Conservation (phyloP, 352 stramenopile genomes). For the Phytophthora lateralis region DNA sequence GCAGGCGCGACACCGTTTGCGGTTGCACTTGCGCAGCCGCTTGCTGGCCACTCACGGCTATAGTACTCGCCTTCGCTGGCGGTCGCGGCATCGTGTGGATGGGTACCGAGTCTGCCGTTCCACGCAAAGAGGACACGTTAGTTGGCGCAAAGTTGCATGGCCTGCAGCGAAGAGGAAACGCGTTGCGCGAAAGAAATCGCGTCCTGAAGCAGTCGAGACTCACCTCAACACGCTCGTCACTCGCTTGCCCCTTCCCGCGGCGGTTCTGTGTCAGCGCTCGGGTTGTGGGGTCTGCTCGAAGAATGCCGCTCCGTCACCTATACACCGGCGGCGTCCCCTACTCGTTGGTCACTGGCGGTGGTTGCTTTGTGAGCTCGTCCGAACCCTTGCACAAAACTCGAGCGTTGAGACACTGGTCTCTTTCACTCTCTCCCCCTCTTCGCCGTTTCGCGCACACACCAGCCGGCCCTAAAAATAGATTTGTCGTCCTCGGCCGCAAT, state of each 20-base stretch:
- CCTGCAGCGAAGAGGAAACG: not conserved
- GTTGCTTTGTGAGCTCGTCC: slow-evolving; percentile 17
- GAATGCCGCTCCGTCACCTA: slow-evolving; percentile 57
- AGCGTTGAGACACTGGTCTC: slow-evolving; percentile 27
- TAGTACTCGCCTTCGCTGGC: slow-evolving; percentile 21
- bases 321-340: slow-evolving; percentile 36
- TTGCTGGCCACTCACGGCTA: slow-evolving; percentile 25
- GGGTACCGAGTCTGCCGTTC: slow-evolving; percentile 16
- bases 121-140: slow-evolving; percentile 19
- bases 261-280: slow-evolving; percentile 34
- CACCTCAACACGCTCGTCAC: slow-evolving; percentile 25
- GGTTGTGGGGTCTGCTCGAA: slow-evolving; percentile 40
- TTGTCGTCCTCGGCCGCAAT: slow-evolving; percentile 18
- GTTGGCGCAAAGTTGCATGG: slow-evolving; percentile 14
- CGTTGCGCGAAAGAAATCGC: slow-evolving; percentile 21
- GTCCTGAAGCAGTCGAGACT: not conserved
- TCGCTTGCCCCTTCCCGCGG: slow-evolving; percentile 32
- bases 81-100: slow-evolving; percentile 34
- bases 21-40: slow-evolving; percentile 29
- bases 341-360: slow-evolving; percentile 30
- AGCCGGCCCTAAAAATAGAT: slow-evolving; percentile 36
- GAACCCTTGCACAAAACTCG: not conserved
- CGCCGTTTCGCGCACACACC: slow-evolving; percentile 28
- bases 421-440: slow-evolving; percentile 25
- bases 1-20: slow-evolving; percentile 31